Conservation (phyloP, 352 stramenopile genomes). For the Pythium dissotocum region DNA sequence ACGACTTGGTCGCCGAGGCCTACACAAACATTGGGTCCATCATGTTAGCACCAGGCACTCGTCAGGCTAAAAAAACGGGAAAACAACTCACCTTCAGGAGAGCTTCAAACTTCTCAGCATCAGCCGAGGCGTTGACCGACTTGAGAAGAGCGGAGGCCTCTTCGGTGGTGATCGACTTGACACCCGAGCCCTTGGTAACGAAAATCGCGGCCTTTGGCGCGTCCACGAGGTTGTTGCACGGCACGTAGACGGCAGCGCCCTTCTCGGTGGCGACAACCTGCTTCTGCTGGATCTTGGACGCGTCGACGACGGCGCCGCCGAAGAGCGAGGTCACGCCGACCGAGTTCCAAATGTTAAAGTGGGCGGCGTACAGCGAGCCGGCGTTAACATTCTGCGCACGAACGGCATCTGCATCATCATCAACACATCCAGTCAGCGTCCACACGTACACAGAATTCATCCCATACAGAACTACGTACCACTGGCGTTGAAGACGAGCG, state of each 20-base stretch:
- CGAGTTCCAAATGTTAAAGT: conserved; percentile 75
- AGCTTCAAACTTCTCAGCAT: conserved; percentile 66
- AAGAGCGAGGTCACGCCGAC: conserved; percentile 70
- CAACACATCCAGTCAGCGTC: background rate
- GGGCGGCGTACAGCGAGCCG: conserved; percentile 59
- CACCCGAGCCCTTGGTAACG: conserved; percentile 54
- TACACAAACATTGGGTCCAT: background rate
- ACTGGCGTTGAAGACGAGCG: conserved; percentile 70
- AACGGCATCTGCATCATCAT: conserved; percentile 31
- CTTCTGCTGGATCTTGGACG: conserved; percentile 56
- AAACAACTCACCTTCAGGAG: conserved; percentile 41
- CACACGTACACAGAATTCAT: background rate
- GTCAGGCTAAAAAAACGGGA: too few relatives aligned
- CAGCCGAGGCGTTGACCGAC: conserved; percentile 44
- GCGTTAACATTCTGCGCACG: conserved; percentile 67
- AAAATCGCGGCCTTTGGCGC: conserved; percentile 63
- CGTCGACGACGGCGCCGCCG: conserved; percentile 63
- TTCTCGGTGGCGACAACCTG: conserved; percentile 48
- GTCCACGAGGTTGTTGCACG: conserved; percentile 79
- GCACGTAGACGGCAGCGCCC: conserved; percentile 62
- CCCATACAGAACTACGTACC: conserved; percentile 20
- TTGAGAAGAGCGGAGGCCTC: conserved; percentile 53
- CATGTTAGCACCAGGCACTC: too few relatives aligned
- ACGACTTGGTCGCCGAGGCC: conserved; percentile 64
- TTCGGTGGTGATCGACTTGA: conserved; percentile 61